These are phyloP conservation scores for Cryptococcus maquisensis DNA, from an alignment of 1,284 basidiomycete species.

Conservation along the genomic window DNA sequence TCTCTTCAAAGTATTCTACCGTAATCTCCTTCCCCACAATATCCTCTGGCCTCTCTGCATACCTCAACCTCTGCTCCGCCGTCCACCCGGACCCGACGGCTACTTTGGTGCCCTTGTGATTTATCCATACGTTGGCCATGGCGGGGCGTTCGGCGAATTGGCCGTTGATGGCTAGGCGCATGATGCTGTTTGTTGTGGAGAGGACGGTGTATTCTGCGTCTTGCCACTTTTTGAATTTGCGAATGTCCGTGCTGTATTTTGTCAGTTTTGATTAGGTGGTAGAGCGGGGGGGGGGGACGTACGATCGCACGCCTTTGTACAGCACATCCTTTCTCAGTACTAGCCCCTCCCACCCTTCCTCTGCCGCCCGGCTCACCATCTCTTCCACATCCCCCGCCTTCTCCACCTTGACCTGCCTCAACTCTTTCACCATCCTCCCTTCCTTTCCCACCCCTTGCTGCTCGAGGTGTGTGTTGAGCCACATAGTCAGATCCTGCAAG, in stretches of 20 bases:
- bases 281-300: constrained; percentile 3
- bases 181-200: constrained; percentile 22
- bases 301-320: constrained; percentile 42
- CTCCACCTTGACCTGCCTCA: constrained; percentile 30
- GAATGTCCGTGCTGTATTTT: constrained; percentile 29
- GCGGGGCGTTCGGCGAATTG: constrained; percentile 35
- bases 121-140: constrained; percentile 35
- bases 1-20: constrained; percentile 46
- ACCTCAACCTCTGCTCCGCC: constrained; percentile 37
- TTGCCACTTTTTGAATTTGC: constrained; percentile 46
- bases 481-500: constrained; percentile 14
- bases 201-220: constrained; percentile 43
- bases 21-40: constrained; percentile 46
- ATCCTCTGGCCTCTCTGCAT: constrained; percentile 28
- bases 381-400: constrained; percentile 25
- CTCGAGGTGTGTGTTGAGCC: constrained; percentile 17
- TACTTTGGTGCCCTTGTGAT: constrained; percentile 38
- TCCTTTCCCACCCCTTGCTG: constrained; percentile 2
- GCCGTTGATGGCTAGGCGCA: constrained; percentile 37
- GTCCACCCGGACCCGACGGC: constrained; percentile 43
- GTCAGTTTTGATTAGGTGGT: neutral
- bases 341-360: constrained; percentile 46
- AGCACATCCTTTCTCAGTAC: constrained; percentile 37
- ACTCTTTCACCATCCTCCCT: constrained; percentile 20
- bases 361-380: constrained; percentile 32